Percentiles rank a stretch among this genome's conserved stretches.
Evolutionary conservation across 139 green algal genomes (phyloP).

Genomic region (Asterochloris sp.): DNA sequence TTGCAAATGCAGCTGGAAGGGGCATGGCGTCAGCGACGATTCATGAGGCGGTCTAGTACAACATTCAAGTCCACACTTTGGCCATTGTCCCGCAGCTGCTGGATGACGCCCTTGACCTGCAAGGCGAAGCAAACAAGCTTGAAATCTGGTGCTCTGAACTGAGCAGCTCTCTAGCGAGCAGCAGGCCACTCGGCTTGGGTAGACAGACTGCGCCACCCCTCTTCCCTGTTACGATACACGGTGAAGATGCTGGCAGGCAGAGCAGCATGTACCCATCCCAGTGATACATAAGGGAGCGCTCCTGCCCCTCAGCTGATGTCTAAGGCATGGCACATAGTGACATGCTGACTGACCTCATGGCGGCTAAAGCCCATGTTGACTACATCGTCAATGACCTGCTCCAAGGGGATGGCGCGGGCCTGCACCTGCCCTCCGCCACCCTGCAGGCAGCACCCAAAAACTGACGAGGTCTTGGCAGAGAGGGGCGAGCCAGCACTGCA

Average conservation of each 20-base stretch:
- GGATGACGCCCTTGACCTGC: slow-evolving; percentile 33
- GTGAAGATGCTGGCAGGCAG: slow-evolving; percentile 10
- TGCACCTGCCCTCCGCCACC: not conserved
- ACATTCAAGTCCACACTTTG: slow-evolving; percentile 75
- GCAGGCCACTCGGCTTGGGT: too few relatives aligned
- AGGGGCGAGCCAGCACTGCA: too few relatives aligned
- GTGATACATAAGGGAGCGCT: too few relatives aligned
- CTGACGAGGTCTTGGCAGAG: too few relatives aligned
- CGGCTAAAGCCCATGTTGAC: slow-evolving; percentile 72
- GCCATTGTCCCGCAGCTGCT: slow-evolving; percentile 52
- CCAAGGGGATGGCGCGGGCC: not conserved
- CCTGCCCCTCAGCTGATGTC: too few relatives aligned
- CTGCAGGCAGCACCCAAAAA: not conserved
- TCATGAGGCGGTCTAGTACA: slow-evolving; percentile 71
- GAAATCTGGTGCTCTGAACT: too few relatives aligned
- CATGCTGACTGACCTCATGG: slow-evolving; percentile 26
- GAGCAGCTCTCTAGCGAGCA: too few relatives aligned
- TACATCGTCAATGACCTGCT: slow-evolving; percentile 71
- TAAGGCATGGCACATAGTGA: too few relatives aligned
- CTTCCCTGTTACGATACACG: slow-evolving; percentile 26
- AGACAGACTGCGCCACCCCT: too few relatives aligned
- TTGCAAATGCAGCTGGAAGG: too few relatives aligned
- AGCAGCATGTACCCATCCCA: too few relatives aligned
- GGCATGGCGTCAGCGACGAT: not conserved
- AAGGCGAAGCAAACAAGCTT: too few relatives aligned